Evolutionary conservation across 2,329 filamentous ascomycete genomes (phyloP), one percentile per base, ranked within the genome.

Genomic region (Tolypocladium capitatum): DNA sequence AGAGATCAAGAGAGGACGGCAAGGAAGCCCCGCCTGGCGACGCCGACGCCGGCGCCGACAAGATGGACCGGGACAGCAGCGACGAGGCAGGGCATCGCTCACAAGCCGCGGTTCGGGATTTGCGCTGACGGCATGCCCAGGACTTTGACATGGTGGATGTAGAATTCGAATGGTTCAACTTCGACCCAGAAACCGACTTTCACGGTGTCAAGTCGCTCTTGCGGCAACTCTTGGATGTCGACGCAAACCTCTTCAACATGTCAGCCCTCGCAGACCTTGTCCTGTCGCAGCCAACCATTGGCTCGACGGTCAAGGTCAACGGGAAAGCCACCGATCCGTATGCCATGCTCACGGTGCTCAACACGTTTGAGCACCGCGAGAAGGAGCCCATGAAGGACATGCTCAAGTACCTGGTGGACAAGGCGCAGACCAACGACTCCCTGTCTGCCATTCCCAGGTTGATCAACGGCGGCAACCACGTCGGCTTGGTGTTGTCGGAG

Each of bases 131-230:
- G 3, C 18, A 40, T 24, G 27, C 33, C 6, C 47, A 94, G 86
- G 87, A 95, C 60, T 84, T 89, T 60, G 86, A 95, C 62, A 84
- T 91, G 64, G 81, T 98, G 55, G 84, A 97, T 62, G 89, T 97
- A 49, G 91, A 97, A 55, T 98, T 98, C 60, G 92, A 98, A 71
- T 97, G 89, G 86, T 98, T 97, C 71, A 94, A 96, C 68, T 94
- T 91, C 52, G 84, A 92, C 58, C 75, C 86, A 2, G 80, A 85
- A 8, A 76, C 94, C 58, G 92, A 98, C 67, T 97, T 97, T 67
- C 91, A 97, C 68, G 92, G 92, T 49, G 78, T 94, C 57, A 96
- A 96, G 66, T 84, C 81, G 10, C 80, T 98, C 8, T 68, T 96
- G 50, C 85, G 91, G 51, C 92, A 98, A 66, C 80, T 98, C 38